Evolutionary conservation across 495 filamentous ascomycete species (phyloP), one percentile per base, ranked within the genome.

Genomic region (Antarctomyces pellizariae): DNA sequence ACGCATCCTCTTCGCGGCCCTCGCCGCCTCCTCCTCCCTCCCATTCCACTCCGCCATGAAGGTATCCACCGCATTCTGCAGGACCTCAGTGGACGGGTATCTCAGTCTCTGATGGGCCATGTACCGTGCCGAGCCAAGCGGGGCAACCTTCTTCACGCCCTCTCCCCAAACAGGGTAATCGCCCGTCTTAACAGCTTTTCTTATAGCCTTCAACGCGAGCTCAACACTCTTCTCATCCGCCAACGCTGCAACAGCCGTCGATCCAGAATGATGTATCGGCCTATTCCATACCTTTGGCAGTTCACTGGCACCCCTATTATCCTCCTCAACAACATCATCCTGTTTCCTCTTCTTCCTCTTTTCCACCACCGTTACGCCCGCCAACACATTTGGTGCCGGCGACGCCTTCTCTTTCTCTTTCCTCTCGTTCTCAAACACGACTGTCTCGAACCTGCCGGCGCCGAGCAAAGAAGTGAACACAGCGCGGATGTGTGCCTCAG

Each of bases 191-290:
- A 57, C 50, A 13, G 60, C 49, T 41, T 66, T 75, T 24, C 53
- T 49, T n/a, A 69, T 59, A 7, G 70, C 75, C 47, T 75, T 83
- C 23, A 89, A 47, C 16, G 72, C 73, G 5, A 62, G 48, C 22
- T 76, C 66, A 31, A 70, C 67, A 42, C 71, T 75, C 28, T 65
- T 60, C 35, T 64, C 61, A 48, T 95, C 86, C 25, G 77, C 77
- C 36, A 93, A 79, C 17, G 76, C 43, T 1, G 89, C 67, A 7
- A 91, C 58, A 2, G 78, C 86, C 4, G 69, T 73, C 24, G 67
- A 59, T 9, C 86, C 83, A 41, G 69, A 75, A 14, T 45, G 54
- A 13, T 71, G 67, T 8, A 91, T 38, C 22, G 62, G 52, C n/a
- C 76, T 48, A 29, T 78, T 63, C 82, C 83, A 92, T 4, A 65